Evolutionary conservation across 164 flowering plant species (phyloP).

Genomic region (grape (Vitis vinifera)): ASM3070453v1 NC_081813.1:23951001-23951500

Average conservation of each 20-base stretch:
- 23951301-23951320: slow-evolving; percentile 42
- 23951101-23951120: slow-evolving; percentile 88
- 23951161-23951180: background rate
- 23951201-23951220: background rate
- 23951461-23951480: slow-evolving; percentile 20
- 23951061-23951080: slow-evolving; percentile 78
- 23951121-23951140: slow-evolving; percentile 19
- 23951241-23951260: slow-evolving; percentile 62
- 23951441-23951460: slow-evolving; percentile 23
- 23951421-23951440: slow-evolving; percentile 37
- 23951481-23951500: slow-evolving; percentile 34
- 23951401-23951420: slow-evolving; percentile 73
- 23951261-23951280: slow-evolving; percentile 25
- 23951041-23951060: slow-evolving; percentile 63
- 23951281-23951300: slow-evolving; percentile 31
- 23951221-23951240: slow-evolving; percentile 92
- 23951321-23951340: slow-evolving; percentile 81
- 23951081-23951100: slow-evolving; percentile 72
- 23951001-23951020: slow-evolving; percentile 62
- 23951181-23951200: background rate
- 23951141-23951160: slow-evolving; percentile 1
- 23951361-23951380: slow-evolving; percentile 91
- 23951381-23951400: slow-evolving; percentile 69
- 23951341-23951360: slow-evolving; percentile 91
- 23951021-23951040: slow-evolving; percentile 56